Evolutionary conservation across 352 stramenopile species (phyloP).

Genomic region (Phytophthora sp.): DNA sequence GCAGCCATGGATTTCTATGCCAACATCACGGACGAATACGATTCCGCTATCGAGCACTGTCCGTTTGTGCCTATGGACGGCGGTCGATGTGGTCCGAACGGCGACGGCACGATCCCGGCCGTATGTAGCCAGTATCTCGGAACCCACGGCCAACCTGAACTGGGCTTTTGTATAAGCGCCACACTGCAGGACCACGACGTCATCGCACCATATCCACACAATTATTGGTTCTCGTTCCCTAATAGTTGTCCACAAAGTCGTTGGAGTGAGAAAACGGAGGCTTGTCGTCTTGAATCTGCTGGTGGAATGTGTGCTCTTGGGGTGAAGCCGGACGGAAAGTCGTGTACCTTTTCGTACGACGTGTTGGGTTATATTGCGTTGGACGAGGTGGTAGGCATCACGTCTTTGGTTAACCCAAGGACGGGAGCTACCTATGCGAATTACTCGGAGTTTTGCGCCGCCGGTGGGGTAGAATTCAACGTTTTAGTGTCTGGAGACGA

Average conservation of each 20-base stretch:
- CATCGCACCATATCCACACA: constrained; percentile 74
- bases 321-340: constrained; percentile 59
- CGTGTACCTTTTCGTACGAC: constrained; percentile 70
- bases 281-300: constrained; percentile 42
- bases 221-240: constrained; percentile 86
- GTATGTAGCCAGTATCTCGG: constrained; percentile 65
- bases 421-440: constrained; percentile 47
- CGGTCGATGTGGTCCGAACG: constrained; percentile 55
- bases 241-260: constrained; percentile 61
- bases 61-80: constrained; percentile 67
- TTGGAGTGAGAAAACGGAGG: constrained; percentile 51
- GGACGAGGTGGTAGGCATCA: constrained; percentile 80
- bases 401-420: constrained; percentile 50
- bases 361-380: constrained; percentile 65
- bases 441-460: constrained; percentile 68
- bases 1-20: constrained; percentile 54
- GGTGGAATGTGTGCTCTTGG: constrained; percentile 57
- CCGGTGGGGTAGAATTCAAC: constrained; percentile 61
- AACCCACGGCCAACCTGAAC: constrained; percentile 40
- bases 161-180: constrained; percentile 60
- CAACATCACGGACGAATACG: constrained; percentile 32
- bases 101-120: constrained; percentile 42
- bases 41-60: constrained; percentile 53
- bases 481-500: constrained; percentile 31
- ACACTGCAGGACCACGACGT: constrained; percentile 49